Percentiles rank a stretch among this genome's conserved stretches.
phyloP scores from a whole-genome alignment of 2,329 filamentous ascomycete genomes.

The Pseudogymnoascus sp. region DNA sequence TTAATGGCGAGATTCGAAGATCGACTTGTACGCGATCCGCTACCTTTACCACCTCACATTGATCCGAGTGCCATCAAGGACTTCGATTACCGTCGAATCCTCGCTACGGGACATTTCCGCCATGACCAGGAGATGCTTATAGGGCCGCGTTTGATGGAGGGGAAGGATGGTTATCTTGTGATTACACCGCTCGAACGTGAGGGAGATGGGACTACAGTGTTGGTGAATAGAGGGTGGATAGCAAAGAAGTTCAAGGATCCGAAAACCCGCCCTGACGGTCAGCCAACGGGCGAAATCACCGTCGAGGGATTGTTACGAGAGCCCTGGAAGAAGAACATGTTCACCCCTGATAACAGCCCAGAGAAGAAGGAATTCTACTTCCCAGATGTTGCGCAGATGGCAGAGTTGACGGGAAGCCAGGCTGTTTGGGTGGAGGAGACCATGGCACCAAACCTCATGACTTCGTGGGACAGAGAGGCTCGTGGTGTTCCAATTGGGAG shows the following conservation, averaged over 20 bases:
- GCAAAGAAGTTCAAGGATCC: constrained; percentile 64
- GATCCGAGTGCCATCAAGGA: constrained; percentile 75
- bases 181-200: constrained; percentile 80
- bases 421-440: constrained; percentile 94
- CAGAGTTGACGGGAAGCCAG: constrained; percentile 69
- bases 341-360: constrained; percentile 84
- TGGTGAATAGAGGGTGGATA: constrained; percentile 92
- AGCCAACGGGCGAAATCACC: constrained; percentile 64
- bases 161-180: constrained; percentile 83
- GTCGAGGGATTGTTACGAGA: constrained; percentile 80
- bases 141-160: constrained; percentile 81
- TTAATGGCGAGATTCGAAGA: constrained; percentile 89
- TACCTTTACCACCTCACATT: constrained; percentile 76
- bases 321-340: constrained; percentile 96
- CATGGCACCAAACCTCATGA: constrained; percentile 76
- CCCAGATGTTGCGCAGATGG: constrained; percentile 90
- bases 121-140: constrained; percentile 97
- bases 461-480: constrained; percentile 64
- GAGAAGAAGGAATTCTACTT: constrained; percentile 87
- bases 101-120: constrained; percentile 62
- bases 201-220: constrained; percentile 57
- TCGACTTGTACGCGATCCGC: constrained; percentile 73
- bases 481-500: constrained; percentile 86
- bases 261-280: constrained; percentile 50
- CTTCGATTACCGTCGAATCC: constrained; percentile 86